Percentiles rank a stretch among this genome's conserved stretches.
Evolutionary conservation across 1,284 basidiomycete species (phyloP).

Genomic region (Irpex rosettiformis): DNA sequence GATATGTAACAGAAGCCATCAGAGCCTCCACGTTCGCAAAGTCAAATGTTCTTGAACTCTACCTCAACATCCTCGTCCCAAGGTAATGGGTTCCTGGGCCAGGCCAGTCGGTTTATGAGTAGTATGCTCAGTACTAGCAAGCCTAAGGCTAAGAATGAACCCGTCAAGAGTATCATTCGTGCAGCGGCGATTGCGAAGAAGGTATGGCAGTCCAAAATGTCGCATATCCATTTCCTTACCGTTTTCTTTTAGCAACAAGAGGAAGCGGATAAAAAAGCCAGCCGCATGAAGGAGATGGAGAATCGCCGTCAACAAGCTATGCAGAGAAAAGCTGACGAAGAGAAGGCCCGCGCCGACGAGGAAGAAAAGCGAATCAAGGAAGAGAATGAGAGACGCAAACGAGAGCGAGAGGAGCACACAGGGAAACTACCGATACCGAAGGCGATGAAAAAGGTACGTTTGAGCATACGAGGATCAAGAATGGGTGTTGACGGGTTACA

Average conservation of each 20-base stretch:
- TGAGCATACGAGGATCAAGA: not conserved
- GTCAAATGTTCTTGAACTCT: constrained; percentile 52
- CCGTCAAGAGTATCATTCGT: constrained; percentile 78
- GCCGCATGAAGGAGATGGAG: constrained; percentile 76
- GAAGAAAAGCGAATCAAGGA: constrained; percentile 70
- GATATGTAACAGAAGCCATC: constrained; percentile 7
- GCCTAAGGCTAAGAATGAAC: constrained; percentile 62
- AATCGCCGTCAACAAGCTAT: constrained; percentile 65
- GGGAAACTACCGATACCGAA: constrained; percentile 53
- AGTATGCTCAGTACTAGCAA: constrained; percentile 63
- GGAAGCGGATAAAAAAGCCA: constrained; percentile 75
- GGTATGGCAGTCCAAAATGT: constrained; percentile 41
- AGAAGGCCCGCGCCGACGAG: constrained; percentile 58
- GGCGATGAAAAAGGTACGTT: constrained; percentile 55
- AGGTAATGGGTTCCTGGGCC: constrained; percentile 59
- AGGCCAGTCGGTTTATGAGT: constrained; percentile 62
- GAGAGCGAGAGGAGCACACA: constrained; percentile 70
- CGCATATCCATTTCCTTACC: constrained; percentile 6
- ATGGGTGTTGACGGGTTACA: not conserved
- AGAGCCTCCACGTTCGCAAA: constrained; percentile 33
- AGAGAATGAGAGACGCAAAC: constrained; percentile 66
- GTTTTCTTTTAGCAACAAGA: constrained; percentile 70
- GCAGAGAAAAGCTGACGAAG: constrained; percentile 78
- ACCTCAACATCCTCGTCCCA: constrained; percentile 48
- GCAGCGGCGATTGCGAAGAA: constrained; percentile 83